These are phyloP conservation scores for Leccinum rimulosum DNA, from an alignment of 768 basidiomycete genomes.

Conservation along the genomic window DNA sequence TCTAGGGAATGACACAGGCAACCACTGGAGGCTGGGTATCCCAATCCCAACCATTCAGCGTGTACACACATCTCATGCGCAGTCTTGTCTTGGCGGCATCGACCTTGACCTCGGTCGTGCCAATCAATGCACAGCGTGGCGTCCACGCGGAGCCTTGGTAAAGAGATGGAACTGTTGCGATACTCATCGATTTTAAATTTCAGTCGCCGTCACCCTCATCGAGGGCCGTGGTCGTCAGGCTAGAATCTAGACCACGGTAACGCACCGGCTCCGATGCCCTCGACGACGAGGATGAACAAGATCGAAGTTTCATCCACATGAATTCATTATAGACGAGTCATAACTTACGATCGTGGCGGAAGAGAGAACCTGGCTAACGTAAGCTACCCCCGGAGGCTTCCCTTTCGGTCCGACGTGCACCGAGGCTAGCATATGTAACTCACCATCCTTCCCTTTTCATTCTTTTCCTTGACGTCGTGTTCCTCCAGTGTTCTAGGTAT, in stretches of 20 bases:
- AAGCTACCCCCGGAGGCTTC: background rate
- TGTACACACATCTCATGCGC: too few relatives aligned
- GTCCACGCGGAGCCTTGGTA: background rate
- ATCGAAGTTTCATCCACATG: background rate
- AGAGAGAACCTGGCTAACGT: background rate
- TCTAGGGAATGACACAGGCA: too few relatives aligned
- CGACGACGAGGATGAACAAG: background rate
- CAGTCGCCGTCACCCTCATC: background rate
- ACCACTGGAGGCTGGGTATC: too few relatives aligned
- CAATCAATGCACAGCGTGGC: background rate
- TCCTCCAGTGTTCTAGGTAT: too few relatives aligned
- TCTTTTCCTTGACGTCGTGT: too few relatives aligned
- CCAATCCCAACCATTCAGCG: too few relatives aligned
- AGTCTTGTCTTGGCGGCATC: too few relatives aligned
- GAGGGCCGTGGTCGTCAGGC: background rate
- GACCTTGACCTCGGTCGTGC: background rate
- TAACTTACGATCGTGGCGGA: background rate
- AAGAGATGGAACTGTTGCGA: background rate
- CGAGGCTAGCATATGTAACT: too few relatives aligned
- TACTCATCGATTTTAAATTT: background rate
- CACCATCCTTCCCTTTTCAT: too few relatives aligned
- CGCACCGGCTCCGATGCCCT: background rate
- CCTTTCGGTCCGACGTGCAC: too few relatives aligned
- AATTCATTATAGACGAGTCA: background rate
- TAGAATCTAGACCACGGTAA: background rate